These are phyloP conservation scores for Gentiana macrophylla DNA, from an alignment of 257 asterid genomes.

Conservation along the genomic window DNA sequence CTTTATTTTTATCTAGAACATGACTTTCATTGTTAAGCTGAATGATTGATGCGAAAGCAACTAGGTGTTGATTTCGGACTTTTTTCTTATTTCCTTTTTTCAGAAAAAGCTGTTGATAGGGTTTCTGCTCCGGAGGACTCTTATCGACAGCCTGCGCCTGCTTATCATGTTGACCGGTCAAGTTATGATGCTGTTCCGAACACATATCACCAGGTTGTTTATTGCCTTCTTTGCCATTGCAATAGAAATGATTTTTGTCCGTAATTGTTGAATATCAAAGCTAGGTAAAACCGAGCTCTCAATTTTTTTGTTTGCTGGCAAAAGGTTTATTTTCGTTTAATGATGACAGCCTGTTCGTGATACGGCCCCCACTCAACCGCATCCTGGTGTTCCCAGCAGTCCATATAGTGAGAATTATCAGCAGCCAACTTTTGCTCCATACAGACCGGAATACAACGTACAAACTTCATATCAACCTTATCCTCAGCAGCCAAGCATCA, in stretches of 20 bases:
- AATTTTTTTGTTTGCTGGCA: no score
- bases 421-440: constrained; percentile 33
- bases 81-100: constrained; percentile 5
- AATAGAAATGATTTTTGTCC: background rate
- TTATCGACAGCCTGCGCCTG: constrained; percentile 35
- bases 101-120: constrained; percentile 48
- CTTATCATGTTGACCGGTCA: constrained; percentile 39
- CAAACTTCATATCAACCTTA: constrained; percentile 46
- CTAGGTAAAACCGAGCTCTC: no score
- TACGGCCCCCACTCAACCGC: constrained; percentile 34
- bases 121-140: constrained; percentile 32
- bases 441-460: constrained; percentile 31
- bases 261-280: no score
- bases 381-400: constrained; percentile 36
- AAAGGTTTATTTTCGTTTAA: no score
- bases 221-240: constrained; percentile 3
- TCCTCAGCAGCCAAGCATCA: constrained; percentile 41
- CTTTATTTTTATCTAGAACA: no score
- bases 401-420: constrained; percentile 56
- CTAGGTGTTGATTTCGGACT: background rate
- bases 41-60: no score
- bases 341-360: constrained; percentile 30
- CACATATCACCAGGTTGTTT: constrained; percentile 48
- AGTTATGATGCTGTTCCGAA: constrained; percentile 43
- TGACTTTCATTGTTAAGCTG: no score